Conservation (phyloP, 352 stramenopile genomes). For the Thraustochytrium sp. region DNA sequence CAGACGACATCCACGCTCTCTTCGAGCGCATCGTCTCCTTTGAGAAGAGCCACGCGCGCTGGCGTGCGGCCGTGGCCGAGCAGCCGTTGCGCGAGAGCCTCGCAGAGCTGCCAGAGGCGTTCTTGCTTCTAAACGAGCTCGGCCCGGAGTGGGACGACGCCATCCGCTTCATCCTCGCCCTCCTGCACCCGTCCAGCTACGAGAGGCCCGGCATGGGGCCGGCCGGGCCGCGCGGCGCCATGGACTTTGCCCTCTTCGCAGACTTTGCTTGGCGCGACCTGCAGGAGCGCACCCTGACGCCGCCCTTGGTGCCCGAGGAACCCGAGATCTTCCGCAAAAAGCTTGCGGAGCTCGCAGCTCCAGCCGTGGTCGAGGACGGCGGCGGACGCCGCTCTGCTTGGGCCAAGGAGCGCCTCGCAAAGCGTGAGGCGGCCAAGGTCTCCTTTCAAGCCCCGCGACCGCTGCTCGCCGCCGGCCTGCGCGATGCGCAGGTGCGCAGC, state of each 20-base stretch:
- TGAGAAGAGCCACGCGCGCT: too few relatives aligned
- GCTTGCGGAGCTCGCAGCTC: neutral
- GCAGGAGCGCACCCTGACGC: neutral
- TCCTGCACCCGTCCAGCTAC: neutral
- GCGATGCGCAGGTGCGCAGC: too few relatives aligned
- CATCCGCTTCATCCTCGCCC: neutral
- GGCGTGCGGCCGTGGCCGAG: too few relatives aligned
- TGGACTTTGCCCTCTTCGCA: neutral
- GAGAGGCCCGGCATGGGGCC: neutral
- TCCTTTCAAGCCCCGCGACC: neutral
- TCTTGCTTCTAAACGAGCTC: neutral
- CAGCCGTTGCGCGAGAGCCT: too few relatives aligned
- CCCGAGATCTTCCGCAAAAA: neutral
- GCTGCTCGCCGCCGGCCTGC: too few relatives aligned
- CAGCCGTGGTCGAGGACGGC: neutral
- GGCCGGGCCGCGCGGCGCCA: neutral
- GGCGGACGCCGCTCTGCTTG: neutral
- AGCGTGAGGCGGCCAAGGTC: neutral
- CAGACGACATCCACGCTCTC: neutral
- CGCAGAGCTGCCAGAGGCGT: neutral
- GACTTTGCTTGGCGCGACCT: neutral
- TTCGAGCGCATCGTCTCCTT: neutral
- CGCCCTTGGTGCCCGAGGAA: neutral
- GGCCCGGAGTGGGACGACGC: neutral
- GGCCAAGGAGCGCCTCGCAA: neutral